These are phyloP conservation scores for Nyctanthes arbortristis DNA, from an alignment of 257 asterid genomes.

Conservation along the genomic window DNA sequence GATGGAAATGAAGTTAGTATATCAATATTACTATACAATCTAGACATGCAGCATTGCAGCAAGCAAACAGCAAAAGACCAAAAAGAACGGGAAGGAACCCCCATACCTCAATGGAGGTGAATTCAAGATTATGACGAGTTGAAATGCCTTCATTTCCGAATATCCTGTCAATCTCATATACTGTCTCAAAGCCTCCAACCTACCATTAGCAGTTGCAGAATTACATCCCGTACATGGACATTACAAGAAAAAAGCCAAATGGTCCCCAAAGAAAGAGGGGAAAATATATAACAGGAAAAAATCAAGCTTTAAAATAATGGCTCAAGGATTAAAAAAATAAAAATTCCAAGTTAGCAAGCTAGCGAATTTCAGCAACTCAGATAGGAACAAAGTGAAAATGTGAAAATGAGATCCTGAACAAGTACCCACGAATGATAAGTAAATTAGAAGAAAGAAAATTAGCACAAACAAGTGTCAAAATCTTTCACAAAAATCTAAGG, in stretches of 20 bases:
- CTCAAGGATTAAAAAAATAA: not conserved
- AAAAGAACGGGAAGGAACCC: conserved; percentile 16
- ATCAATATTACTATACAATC: not conserved
- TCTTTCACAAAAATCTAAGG: not conserved
- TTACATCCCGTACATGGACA: conserved; percentile 15
- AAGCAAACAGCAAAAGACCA: conserved; percentile 9
- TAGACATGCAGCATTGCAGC: conserved; percentile 12
- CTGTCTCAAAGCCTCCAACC: conserved; percentile 99
- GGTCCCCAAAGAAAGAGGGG: not conserved
- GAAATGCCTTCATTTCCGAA: conserved; percentile 97
- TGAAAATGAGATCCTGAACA: no score
- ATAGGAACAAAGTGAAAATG: no score
- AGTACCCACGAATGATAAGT: not conserved
- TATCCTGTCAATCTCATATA: conserved; percentile 92
- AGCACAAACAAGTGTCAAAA: not conserved
- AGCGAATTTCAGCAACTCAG: not conserved
- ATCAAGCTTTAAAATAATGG: not conserved
- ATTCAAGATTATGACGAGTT: conserved; percentile 99
- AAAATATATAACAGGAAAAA: not conserved
- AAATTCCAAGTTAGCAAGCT: no score
- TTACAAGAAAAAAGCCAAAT: not conserved
- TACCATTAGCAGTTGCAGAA: conserved; percentile 31
- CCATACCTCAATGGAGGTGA: conserved; percentile 95
- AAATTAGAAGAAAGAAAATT: conserved; percentile 1
- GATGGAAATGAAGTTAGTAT: conserved; percentile 9